These are phyloP conservation scores for Pisolithus tinctorius DNA, from an alignment of 768 basidiomycete genomes.

Conservation along the genomic window DNA sequence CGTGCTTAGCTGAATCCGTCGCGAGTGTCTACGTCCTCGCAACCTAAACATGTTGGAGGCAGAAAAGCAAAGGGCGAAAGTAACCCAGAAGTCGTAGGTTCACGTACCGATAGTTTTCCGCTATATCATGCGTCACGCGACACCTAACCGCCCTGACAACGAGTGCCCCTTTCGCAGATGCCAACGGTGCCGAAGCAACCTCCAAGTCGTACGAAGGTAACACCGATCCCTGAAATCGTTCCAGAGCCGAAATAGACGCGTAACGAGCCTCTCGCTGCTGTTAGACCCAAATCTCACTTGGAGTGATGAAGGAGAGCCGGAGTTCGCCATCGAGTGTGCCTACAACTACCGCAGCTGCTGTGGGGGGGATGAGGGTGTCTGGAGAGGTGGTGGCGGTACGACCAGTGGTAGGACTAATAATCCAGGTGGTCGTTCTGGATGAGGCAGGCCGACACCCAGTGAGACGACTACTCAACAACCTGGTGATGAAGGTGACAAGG, in stretches of 20 bases:
- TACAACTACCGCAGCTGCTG: neutral
- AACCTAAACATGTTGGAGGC: neutral
- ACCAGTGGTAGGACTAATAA: too few species aligned
- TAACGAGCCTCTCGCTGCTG: neutral
- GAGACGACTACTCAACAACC: neutral
- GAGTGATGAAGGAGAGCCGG: neutral
- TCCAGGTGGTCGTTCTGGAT: too few species aligned
- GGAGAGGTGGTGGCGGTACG: too few species aligned
- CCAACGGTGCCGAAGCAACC: neutral
- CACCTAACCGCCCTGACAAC: too few species aligned
- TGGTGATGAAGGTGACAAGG: too few species aligned
- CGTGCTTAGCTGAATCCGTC: too few species aligned
- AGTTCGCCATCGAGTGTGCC: neutral
- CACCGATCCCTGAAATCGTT: neutral
- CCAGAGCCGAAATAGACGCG: neutral
- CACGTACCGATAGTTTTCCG: neutral
- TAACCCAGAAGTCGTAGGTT: neutral
- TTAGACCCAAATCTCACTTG: too few species aligned
- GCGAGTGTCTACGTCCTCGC: too few species aligned
- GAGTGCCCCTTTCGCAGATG: too few species aligned
- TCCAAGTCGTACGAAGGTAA: neutral
- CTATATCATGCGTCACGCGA: neutral
- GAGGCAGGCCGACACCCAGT: neutral
- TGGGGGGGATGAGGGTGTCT: neutral
- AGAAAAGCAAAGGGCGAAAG: slow-evolving; percentile 2